Evolutionary conservation across 192 early-diverging fungal species (phyloP).

Genomic region (Podila epicladia): DNA sequence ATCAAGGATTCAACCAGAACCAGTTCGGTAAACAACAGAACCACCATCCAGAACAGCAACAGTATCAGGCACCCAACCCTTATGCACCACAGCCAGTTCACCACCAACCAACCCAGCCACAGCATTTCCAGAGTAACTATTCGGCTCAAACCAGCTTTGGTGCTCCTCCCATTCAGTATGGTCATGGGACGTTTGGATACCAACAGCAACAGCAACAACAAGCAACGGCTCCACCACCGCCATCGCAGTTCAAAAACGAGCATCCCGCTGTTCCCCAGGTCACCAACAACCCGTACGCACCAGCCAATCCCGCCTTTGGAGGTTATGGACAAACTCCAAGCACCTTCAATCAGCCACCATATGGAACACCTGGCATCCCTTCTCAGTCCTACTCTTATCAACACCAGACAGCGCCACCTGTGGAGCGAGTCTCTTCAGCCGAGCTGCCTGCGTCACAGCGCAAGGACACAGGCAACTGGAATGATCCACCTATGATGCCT

Average conservation of each 20-base stretch:
- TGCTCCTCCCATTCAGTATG: conserved; percentile 14
- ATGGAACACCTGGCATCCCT: conserved; percentile 9
- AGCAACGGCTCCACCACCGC: conserved; percentile 30
- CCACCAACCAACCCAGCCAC: neutral
- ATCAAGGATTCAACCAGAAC: conserved; percentile 20
- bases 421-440: conserved; percentile 36
- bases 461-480: conserved; percentile 62
- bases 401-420: conserved; percentile 27
- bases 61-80: conserved; percentile 11
- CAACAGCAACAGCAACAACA: conserved; percentile 29
- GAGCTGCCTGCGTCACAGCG: conserved; percentile 52
- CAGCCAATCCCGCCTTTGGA: conserved; percentile 20
- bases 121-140: conserved; percentile 6
- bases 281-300: conserved; percentile 48
- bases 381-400: conserved; percentile 24
- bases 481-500: conserved; percentile 63
- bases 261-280: conserved; percentile 20
- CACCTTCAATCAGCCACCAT: neutral
- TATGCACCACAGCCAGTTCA: conserved; percentile 1
- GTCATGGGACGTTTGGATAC: conserved; percentile 31
- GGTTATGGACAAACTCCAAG: conserved; percentile 13
- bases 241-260: conserved; percentile 16
- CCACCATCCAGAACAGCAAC: conserved; percentile 50
- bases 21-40: conserved; percentile 26
- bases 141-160: neutral